phyloP scores from a whole-genome alignment of 2,329 filamentous ascomycete genomes.

The Hirsutella rhossiliensis region DNA sequence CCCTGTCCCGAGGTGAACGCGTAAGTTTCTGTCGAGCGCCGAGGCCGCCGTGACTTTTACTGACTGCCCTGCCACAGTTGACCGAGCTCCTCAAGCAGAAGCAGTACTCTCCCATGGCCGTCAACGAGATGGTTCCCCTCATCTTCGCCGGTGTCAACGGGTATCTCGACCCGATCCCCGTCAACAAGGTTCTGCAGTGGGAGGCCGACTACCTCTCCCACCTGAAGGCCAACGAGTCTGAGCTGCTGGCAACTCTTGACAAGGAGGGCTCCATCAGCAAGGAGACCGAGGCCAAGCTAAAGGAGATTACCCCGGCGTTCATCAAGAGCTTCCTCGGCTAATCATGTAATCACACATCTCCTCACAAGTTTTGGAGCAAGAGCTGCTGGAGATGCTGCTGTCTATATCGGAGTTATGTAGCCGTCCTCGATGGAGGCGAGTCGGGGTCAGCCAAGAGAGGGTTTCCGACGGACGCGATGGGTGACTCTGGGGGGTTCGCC shows the following conservation, averaged over 20 bases:
- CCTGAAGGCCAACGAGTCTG: conserved; percentile 81
- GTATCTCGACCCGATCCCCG: conserved; percentile 78
- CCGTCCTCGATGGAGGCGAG: conserved; percentile 35
- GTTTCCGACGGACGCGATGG: conserved; percentile 29
- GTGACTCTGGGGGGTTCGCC: conserved; percentile 31
- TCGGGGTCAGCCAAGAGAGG: conserved; percentile 27
- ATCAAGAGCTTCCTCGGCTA: conserved; percentile 80
- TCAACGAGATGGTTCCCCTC: conserved; percentile 99
- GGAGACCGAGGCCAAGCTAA: conserved; percentile 75
- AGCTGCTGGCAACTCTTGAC: conserved; percentile 75
- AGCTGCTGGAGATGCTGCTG: conserved; percentile 26
- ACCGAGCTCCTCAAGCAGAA: conserved; percentile 99
- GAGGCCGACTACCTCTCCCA: conserved; percentile 89
- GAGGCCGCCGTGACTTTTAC: conserved; percentile 10
- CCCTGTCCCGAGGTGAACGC: conserved; percentile 94
- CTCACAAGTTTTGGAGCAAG: conserved; percentile 17
- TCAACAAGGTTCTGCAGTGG: conserved; percentile 84
- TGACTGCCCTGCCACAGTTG: conserved; percentile 32
- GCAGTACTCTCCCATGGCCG: conserved; percentile 97
- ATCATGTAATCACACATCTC: conserved; percentile 20
- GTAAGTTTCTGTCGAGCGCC: conserved; percentile 36
- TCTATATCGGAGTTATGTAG: conserved; percentile 34
- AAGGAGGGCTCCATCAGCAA: conserved; percentile 96
- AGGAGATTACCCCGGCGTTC: conserved; percentile 66
- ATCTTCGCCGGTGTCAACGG: conserved; percentile 99